These are phyloP conservation scores for Penicillium argentinense DNA, from an alignment of 495 filamentous ascomycete genomes.

Conservation along the genomic window DNA sequence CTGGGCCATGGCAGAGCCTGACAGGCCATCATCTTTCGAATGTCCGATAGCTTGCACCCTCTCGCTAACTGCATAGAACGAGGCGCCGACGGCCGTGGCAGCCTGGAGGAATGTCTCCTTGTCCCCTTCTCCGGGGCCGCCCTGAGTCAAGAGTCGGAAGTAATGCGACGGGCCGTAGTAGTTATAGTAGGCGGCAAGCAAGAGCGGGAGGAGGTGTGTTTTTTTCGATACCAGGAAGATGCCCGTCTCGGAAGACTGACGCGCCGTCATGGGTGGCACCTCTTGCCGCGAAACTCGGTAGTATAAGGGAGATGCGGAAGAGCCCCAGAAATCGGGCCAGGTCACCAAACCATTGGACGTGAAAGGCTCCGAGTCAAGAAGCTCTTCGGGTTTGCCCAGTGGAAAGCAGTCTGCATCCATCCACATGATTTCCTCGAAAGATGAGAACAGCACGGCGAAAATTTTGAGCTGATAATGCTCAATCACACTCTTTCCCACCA, in stretches of 20 bases:
- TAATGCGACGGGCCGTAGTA: slow-evolving; percentile 58
- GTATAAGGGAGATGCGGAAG: slow-evolving; percentile 52
- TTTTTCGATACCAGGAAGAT: slow-evolving; percentile 58
- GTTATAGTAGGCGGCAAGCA: slow-evolving; percentile 65
- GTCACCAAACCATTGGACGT: slow-evolving; percentile 52
- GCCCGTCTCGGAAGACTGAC: slow-evolving; percentile 55
- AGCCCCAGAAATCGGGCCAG: slow-evolving; percentile 64
- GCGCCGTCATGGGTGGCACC: slow-evolving; percentile 35
- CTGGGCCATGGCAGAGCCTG: slow-evolving; percentile 45
- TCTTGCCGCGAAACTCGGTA: slow-evolving; percentile 52
- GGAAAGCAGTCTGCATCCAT: slow-evolving; percentile 62
- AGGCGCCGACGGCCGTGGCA: slow-evolving; percentile 46
- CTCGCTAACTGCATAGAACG: slow-evolving; percentile 53
- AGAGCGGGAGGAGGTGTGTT: slow-evolving; percentile 49
- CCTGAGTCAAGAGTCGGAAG: slow-evolving; percentile 58
- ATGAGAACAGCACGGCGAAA: slow-evolving; percentile 60
- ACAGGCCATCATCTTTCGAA: slow-evolving; percentile 27
- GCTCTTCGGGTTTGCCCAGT: slow-evolving; percentile 48
- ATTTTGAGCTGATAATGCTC: slow-evolving; percentile 59
- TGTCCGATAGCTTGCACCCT: slow-evolving; percentile 44
- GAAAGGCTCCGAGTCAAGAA: slow-evolving; percentile 54
- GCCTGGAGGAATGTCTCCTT: slow-evolving; percentile 65
- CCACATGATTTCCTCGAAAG: slow-evolving; percentile 60
- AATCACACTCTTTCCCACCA: slow-evolving; percentile 40
- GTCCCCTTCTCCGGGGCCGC: slow-evolving; percentile 58